phyloP scores from a whole-genome alignment of 192 early-diverging fungal genomes.

The Coemansia sp. region DNA sequence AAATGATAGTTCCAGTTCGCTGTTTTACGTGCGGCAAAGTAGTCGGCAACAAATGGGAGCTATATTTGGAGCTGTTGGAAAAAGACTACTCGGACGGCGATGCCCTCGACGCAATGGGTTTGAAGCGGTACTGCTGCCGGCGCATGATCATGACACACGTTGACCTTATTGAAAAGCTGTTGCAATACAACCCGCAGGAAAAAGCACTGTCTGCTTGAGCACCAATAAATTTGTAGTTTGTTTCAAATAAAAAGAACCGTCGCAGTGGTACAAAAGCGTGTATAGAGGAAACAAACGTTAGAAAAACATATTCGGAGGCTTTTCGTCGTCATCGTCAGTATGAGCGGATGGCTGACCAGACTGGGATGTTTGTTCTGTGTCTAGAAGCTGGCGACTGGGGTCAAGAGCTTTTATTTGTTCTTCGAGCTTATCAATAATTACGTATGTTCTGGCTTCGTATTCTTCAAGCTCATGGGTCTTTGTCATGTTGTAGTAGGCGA shows the following conservation, averaged over 20 bases:
- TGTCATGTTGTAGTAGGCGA: conserved; percentile 39
- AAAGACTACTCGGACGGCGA: conserved; percentile 61
- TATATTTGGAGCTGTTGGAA: conserved; percentile 81
- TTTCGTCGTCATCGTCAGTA: not conserved
- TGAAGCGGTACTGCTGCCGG: conserved; percentile 95
- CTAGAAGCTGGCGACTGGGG: conserved; percentile 26
- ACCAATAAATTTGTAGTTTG: not conserved
- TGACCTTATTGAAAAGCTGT: conserved; percentile 96
- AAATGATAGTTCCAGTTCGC: conserved; percentile 97
- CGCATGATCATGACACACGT: conserved; percentile 98
- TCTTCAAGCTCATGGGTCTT: conserved; percentile 27
- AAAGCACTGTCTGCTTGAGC: not conserved
- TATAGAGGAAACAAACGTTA: not conserved
- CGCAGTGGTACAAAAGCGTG: not conserved
- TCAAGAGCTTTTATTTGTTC: conserved; percentile 26
- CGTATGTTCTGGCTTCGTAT: conserved; percentile 39
- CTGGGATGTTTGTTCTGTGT: conserved; percentile 10
- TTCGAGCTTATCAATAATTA: conserved; percentile 30
- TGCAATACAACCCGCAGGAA: conserved; percentile 77
- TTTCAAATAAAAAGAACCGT: not conserved
- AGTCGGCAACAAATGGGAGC: conserved; percentile 96
- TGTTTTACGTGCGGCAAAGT: conserved; percentile 99
- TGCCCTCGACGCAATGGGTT: conserved; percentile 69
- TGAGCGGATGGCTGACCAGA: not conserved
- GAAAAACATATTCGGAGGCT: not conserved